Conservation (phyloP, 2,329 filamentous ascomycete genomes). For the Sordariomycetes sp. region DNA sequence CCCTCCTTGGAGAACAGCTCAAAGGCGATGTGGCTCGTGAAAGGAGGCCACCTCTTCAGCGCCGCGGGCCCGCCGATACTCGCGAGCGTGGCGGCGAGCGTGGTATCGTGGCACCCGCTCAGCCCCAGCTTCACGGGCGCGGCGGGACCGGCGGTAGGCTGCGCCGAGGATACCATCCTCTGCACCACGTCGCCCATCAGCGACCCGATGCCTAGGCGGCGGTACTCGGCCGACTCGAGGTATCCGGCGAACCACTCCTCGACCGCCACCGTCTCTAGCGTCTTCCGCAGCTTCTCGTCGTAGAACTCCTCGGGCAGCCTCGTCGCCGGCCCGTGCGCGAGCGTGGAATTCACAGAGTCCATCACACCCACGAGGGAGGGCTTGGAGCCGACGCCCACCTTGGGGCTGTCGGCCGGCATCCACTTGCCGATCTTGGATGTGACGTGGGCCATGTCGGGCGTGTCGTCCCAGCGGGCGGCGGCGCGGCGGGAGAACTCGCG, state of each 20-base stretch:
- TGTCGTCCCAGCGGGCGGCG: slow-evolving; percentile 60
- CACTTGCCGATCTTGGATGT: slow-evolving; percentile 67
- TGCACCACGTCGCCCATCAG: slow-evolving; percentile 73
- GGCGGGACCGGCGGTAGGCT: slow-evolving; percentile 34
- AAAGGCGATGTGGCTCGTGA: slow-evolving; percentile 81
- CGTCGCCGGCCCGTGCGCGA: slow-evolving; percentile 71
- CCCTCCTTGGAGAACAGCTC: slow-evolving; percentile 59
- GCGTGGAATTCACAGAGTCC: slow-evolving; percentile 84
- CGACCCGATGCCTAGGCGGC: slow-evolving; percentile 74
- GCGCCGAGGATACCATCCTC: slow-evolving; percentile 46
- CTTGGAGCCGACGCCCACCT: slow-evolving; percentile 54
- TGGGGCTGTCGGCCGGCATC: slow-evolving; percentile 60
- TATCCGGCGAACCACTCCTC: slow-evolving; percentile 95
- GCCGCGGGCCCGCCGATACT: slow-evolving; percentile 67
- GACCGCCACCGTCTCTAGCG: slow-evolving; percentile 62
- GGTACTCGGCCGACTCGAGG: slow-evolving; percentile 71
- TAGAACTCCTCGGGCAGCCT: slow-evolving; percentile 79
- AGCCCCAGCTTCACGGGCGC: slow-evolving; percentile 58
- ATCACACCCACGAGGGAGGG: slow-evolving; percentile 81
- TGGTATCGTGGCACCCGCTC: slow-evolving; percentile 87
- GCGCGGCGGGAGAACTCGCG: slow-evolving; percentile 60
- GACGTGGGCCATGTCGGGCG: slow-evolving; percentile 72
- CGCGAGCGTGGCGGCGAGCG: slow-evolving; percentile 64
- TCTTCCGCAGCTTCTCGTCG: slow-evolving; percentile 53
- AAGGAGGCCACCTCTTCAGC: slow-evolving; percentile 68